Conservation (phyloP, 2,329 filamentous ascomycete species). For the Lizonia empirigonia region DNA sequence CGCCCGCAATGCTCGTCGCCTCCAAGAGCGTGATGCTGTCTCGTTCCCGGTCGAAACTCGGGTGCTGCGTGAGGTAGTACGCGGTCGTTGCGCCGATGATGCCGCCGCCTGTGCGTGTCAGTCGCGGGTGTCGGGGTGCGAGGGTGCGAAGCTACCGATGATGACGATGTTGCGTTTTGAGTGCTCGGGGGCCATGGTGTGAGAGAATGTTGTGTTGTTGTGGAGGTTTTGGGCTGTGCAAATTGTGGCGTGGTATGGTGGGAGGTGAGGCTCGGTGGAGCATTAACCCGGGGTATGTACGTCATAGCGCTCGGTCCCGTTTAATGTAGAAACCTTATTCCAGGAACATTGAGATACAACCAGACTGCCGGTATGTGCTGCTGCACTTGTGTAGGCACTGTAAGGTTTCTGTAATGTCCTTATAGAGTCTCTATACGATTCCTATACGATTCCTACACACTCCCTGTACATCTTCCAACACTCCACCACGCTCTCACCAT, state of each 20-base stretch:
- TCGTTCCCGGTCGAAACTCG: conserved; percentile 73
- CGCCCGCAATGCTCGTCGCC: conserved; percentile 82
- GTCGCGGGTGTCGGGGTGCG: no score
- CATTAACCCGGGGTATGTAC: conserved; percentile 14
- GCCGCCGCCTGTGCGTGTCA: conserved; percentile 69
- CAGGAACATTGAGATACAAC: no score
- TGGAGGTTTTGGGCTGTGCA: no score
- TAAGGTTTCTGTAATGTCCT: no score
- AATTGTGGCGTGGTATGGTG: conserved; percentile 23
- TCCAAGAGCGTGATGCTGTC: conserved; percentile 88
- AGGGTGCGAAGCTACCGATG: conserved; percentile 41
- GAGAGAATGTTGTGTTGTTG: conserved; percentile 19
- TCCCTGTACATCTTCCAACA: no score
- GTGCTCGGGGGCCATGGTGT: conserved; percentile 35
- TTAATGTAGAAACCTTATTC: no score
- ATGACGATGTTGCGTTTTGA: conserved; percentile 45
- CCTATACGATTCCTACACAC: no score
- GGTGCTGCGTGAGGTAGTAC: conserved; percentile 88
- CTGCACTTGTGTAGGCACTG: no score
- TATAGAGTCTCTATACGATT: no score
- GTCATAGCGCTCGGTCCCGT: no score
- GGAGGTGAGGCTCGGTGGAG: conserved; percentile 19
- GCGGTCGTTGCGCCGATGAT: conserved; percentile 92
- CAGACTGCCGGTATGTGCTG: no score
- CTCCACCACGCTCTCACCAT: no score